These are phyloP conservation scores for Cyclotella sp. DNA, from an alignment of 108 stramenopile genomes.

Conservation along the genomic window DNA sequence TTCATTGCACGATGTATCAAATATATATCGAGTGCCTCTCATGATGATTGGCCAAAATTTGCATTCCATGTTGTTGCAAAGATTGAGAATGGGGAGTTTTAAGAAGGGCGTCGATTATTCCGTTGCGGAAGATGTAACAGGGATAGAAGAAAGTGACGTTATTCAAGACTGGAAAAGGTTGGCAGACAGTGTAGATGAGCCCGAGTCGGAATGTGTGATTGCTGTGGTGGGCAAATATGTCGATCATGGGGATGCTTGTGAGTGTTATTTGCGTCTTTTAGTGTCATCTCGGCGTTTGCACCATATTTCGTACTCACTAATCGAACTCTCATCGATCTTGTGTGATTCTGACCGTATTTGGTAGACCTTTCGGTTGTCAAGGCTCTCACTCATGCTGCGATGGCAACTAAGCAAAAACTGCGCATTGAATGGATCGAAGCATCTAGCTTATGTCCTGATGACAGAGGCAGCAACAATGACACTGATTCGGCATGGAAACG, in stretches of 20 bases:
- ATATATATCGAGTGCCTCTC: slow-evolving; percentile 90
- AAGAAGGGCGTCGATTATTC: slow-evolving; percentile 57
- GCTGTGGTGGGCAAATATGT: slow-evolving; percentile 88
- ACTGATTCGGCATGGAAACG: slow-evolving; percentile 80
- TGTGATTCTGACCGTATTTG: slow-evolving; percentile 32
- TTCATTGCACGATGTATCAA: slow-evolving; percentile 82
- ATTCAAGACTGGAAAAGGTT: slow-evolving; percentile 72
- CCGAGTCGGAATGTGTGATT: slow-evolving; percentile 64
- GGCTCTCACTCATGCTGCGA: slow-evolving; percentile 84
- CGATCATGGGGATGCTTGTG: slow-evolving; percentile 60
- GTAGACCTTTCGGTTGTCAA: slow-evolving; percentile 75
- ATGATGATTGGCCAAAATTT: slow-evolving; percentile 80
- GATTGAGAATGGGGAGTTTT: slow-evolving; percentile 36
- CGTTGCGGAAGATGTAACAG: slow-evolving; percentile 41
- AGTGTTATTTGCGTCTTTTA: slow-evolving; percentile 8
- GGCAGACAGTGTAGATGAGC: slow-evolving; percentile 73
- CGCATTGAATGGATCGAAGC: slow-evolving; percentile 75
- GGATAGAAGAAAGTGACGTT: slow-evolving; percentile 48
- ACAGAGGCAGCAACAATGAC: slow-evolving; percentile 50
- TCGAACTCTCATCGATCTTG: background rate
- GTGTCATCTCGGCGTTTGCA: background rate
- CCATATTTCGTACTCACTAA: background rate
- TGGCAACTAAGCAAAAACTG: slow-evolving; percentile 66
- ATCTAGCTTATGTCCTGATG: slow-evolving; percentile 34
- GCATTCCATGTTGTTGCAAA: slow-evolving; percentile 50